Evolutionary conservation across 208 protist genomes (phyloP).

Genomic region (Wallacemonas rigidus): DNA sequence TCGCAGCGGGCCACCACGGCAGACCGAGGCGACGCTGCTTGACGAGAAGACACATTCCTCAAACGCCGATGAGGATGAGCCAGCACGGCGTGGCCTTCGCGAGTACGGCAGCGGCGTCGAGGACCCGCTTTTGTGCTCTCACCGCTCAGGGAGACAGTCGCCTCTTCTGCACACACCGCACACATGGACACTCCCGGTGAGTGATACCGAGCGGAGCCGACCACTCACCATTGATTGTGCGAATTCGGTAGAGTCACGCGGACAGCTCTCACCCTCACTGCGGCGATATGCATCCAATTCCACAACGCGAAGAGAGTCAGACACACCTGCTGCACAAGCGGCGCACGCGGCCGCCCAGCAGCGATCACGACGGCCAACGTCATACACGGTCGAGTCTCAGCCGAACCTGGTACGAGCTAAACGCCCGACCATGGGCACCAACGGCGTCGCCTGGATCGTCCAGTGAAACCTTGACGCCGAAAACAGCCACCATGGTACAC

Average conservation of each 20-base stretch:
- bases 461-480: constrained; percentile 20
- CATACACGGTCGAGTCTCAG: constrained; percentile 31
- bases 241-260: neutral
- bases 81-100: neutral
- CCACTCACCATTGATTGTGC: neutral
- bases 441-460: constrained; percentile 60
- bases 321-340: neutral
- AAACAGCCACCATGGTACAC: too few relatives aligned
- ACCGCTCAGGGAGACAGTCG: neutral
- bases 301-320: neutral
- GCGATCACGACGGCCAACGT: constrained; percentile 1
- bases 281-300: neutral
- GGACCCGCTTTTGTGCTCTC: neutral
- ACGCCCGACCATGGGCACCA: constrained; percentile 25
- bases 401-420: constrained; percentile 27
- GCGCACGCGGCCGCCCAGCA: neutral
- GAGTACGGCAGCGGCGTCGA: constrained; percentile 2
- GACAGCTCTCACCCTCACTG: neutral
- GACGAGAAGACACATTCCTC: neutral
- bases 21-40: neutral
- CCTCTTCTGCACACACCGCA: too few relatives aligned
- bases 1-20: neutral
- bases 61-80: neutral
- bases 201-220: neutral
- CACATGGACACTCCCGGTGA: too few relatives aligned